Evolutionary conservation across 2,329 filamentous ascomycete genomes (phyloP).

Genomic region (Aspergillus spinulosporus): DNA sequence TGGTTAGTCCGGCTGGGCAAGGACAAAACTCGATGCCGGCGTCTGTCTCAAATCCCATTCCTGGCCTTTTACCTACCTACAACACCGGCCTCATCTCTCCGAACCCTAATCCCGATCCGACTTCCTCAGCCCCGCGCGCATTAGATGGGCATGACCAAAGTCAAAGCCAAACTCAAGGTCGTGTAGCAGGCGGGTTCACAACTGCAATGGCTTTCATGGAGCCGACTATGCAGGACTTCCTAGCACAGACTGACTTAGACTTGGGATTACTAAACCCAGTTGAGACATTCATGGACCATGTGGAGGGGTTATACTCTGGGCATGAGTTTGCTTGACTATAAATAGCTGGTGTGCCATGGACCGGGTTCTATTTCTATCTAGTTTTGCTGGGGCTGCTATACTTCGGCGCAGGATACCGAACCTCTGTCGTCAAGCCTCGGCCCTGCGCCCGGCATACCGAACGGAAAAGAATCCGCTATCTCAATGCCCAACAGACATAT

Average conservation of each 20-base stretch:
- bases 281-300: conserved; percentile 38
- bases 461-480: background rate
- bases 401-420: background rate
- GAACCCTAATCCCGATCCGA: background rate
- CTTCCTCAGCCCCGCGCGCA: background rate
- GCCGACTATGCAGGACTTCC: conserved; percentile 42
- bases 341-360: background rate
- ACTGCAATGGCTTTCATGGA: conserved; percentile 42
- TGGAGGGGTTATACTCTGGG: conserved; percentile 18
- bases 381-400: background rate
- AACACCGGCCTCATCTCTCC: background rate
- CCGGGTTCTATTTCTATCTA: too few species aligned
- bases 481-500: background rate
- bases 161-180: background rate
- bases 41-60: background rate
- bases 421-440: background rate
- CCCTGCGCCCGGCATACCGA: background rate
- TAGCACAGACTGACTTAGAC: conserved; percentile 41
- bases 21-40: background rate
- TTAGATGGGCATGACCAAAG: background rate
- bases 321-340: conserved; percentile 6
- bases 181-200: conserved; percentile 30
- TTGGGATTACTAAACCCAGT: conserved; percentile 37
- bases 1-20: background rate
- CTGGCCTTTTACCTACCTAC: background rate